Evolutionary conservation across 192 early-diverging fungal genomes (phyloP).

Genomic region (Dimargaris cristalligena): DNA sequence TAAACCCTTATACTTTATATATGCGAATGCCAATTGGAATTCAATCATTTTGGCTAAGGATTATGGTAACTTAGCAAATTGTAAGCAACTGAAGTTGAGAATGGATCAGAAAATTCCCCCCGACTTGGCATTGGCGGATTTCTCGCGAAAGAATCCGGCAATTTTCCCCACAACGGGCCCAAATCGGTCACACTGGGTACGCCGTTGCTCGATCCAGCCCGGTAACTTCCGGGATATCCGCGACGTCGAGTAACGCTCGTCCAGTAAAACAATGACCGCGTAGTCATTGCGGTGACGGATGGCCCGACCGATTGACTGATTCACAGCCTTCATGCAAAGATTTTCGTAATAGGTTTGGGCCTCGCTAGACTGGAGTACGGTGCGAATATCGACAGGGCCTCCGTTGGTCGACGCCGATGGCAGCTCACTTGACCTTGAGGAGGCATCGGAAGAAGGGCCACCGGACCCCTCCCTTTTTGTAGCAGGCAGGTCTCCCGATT

Average conservation of each 20-base stretch:
- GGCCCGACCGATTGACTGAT: constrained; percentile 82
- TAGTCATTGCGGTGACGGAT: constrained; percentile 83
- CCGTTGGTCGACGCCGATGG: neutral
- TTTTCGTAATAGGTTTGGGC: constrained; percentile 52
- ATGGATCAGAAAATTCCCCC: too few species aligned
- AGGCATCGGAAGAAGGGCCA: too few species aligned
- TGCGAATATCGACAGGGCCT: neutral
- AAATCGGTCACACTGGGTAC: constrained; percentile 30
- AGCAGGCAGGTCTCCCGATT: too few species aligned
- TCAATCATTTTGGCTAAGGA: too few species aligned
- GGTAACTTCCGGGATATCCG: constrained; percentile 37
- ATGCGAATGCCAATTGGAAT: too few species aligned
- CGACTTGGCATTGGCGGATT: too few species aligned
- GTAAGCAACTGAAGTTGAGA: too few species aligned
- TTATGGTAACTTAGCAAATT: too few species aligned
- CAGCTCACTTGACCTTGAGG: too few species aligned
- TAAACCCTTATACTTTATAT: too few species aligned
- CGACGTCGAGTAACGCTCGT: constrained; percentile 35
- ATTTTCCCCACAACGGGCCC: constrained; percentile 24
- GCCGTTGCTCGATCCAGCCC: constrained; percentile 43
- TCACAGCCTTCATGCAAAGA: constrained; percentile 82
- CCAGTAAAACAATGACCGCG: constrained; percentile 67
- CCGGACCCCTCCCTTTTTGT: too few species aligned
- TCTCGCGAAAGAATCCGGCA: constrained; percentile 29
- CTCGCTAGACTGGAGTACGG: neutral